phyloP scores from a whole-genome alignment of 1,284 basidiomycete genomes.

The Trichosporon faecale region DNA sequence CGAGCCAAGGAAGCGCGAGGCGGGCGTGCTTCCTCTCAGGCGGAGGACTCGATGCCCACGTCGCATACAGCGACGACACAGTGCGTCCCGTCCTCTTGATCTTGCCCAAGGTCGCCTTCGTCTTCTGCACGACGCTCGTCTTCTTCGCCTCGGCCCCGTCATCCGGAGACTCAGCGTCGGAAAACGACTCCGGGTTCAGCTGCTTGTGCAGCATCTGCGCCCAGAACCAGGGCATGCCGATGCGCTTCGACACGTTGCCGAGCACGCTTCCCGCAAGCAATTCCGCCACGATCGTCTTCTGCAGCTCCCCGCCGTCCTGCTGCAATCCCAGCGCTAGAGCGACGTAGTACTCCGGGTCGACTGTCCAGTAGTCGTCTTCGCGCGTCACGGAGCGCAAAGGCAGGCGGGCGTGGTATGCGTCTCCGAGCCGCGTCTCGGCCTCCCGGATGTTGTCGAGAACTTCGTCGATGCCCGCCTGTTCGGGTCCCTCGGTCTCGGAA shows the following conservation, averaged over 20 bases:
- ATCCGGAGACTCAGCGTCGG: not conserved
- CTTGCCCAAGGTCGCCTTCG: not conserved
- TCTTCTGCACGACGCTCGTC: not conserved
- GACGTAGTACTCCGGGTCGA: slow-evolving; percentile 42
- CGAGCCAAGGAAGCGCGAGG: slow-evolving; percentile 24
- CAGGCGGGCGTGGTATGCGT: slow-evolving; percentile 37
- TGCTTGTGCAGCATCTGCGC: slow-evolving; percentile 27
- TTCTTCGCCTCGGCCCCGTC: not conserved
- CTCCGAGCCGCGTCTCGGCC: not conserved
- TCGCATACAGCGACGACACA: not conserved
- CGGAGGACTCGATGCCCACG: slow-evolving; percentile 21
- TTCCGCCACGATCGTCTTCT: slow-evolving; percentile 50
- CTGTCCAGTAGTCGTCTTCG: not conserved
- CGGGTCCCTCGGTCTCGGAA: not conserved
- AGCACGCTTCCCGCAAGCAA: slow-evolving; percentile 52
- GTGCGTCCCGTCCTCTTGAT: not conserved
- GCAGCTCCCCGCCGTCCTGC: slow-evolving; percentile 34
- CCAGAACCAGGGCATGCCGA: slow-evolving; percentile 52
- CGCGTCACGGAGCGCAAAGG: slow-evolving; percentile 23
- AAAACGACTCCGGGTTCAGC: not conserved
- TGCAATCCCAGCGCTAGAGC: slow-evolving; percentile 49
- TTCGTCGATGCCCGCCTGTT: no score
- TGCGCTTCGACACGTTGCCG: slow-evolving; percentile 38
- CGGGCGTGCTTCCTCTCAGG: slow-evolving; percentile 15
- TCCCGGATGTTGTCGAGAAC: not conserved